Evolutionary conservation across 73 alveolate species (phyloP), one percentile per base, ranked within the genome.

Genomic region (Paramecium biaurelia): DNA sequence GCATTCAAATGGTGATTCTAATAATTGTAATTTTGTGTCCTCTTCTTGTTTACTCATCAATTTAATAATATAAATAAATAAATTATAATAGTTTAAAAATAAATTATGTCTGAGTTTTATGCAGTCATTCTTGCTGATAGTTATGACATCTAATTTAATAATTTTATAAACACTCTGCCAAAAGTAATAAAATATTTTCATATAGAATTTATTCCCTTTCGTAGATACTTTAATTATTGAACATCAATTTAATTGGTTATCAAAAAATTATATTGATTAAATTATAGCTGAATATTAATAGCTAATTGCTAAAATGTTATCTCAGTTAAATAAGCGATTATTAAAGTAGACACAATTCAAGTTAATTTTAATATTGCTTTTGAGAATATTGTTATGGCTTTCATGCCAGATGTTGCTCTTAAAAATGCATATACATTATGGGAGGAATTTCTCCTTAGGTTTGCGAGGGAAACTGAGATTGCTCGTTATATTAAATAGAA

Each of bases 1-100:
- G 94, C 99, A 97, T 93, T 97, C 99, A 85, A 95, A 97, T 2
- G 90, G 42, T 24, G 76, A 43, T 43, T 79, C 90, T 2, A 79
- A 3, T 47, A 79, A 24, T 79, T 79, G n/a, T 35, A 18, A 72
- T 72, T 24, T 79, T 21, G n/a, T 20, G 15, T 79, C 90, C 56
- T 79, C 76, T 4, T 93, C 96, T 67, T 68, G 58, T 26, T 85
- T 82, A 92, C 93, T 93, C 98, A 95, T 38, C 47, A 7, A 38
- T 38, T 38, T 6, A 38, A 7, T 38, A 38, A 38, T 38, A 38
- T 38, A 38, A 38, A 38, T 37, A 5, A 7, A 38, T 38, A 7
- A 38, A 0, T 38, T 15, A 0, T 38, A 32, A 2, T 32, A 32
- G 47, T 38, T n/a, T n/a, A n/a, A n/a, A 7, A 38, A 53, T 53